Percentiles rank a stretch among this genome's conserved stretches.
Evolutionary conservation across 345 rosid species (phyloP).

Genomic region (Brassica juncea): DNA sequence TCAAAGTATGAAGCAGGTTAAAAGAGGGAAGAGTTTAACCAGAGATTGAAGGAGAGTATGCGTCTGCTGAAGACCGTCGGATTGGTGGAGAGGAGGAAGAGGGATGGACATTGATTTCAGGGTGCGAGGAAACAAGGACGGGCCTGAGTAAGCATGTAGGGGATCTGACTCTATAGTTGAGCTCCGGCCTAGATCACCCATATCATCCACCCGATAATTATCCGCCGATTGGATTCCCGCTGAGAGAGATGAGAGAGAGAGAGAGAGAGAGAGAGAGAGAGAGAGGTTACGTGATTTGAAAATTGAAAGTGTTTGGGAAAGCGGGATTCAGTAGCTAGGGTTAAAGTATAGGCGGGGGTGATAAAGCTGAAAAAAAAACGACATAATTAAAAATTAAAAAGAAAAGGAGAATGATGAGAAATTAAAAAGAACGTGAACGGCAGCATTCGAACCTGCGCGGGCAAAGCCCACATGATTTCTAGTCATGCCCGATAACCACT

Average conservation of each 20-base stretch:
- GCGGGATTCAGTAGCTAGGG: constrained; percentile 28
- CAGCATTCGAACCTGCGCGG: constrained; percentile 92
- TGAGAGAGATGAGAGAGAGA: background rate
- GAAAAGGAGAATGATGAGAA: background rate
- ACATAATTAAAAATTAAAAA: background rate
- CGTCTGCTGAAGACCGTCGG: constrained; percentile 47
- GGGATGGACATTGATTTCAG: constrained; percentile 46
- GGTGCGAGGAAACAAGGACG: constrained; percentile 67
- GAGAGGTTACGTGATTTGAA: constrained; percentile 8
- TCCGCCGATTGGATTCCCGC: background rate
- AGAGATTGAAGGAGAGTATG: constrained; percentile 65
- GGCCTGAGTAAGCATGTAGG: constrained; percentile 50
- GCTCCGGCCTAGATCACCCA: constrained; percentile 16
- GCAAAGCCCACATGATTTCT: constrained; percentile 26
- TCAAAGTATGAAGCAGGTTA: background rate
- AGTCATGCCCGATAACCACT: constrained; percentile 82
- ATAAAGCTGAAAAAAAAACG: background rate
- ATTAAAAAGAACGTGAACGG: constrained; percentile 29
- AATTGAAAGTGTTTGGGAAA: constrained; percentile 5
- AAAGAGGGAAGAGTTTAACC: constrained; percentile 38
- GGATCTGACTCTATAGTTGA: constrained; percentile 50
- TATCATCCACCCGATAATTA: constrained; percentile 12
- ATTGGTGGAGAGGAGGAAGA: constrained; percentile 40
- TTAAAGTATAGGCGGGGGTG: background rate
- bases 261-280: background rate